Evolutionary conservation across 352 stramenopile species (phyloP).

Genomic region (Hyaloperonospora brassicae): DNA sequence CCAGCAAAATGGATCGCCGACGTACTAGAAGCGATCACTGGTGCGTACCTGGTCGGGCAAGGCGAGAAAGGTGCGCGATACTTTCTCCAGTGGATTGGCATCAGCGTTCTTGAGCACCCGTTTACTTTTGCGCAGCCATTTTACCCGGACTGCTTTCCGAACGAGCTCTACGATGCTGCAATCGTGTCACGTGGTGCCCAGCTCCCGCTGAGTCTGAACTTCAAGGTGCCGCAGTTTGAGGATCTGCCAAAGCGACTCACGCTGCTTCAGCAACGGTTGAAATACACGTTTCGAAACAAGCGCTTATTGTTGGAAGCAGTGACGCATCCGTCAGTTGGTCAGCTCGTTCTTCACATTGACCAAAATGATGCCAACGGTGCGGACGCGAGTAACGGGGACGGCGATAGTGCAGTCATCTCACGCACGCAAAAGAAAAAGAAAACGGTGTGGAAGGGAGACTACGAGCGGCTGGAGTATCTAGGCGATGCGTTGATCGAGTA

Average conservation of each 20-base stretch:
- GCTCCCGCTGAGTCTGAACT: constrained; percentile 35
- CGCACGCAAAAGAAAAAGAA: constrained; percentile 35
- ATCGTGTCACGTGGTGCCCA: constrained; percentile 18
- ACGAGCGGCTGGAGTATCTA: constrained; percentile 85
- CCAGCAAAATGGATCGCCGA: constrained; percentile 82
- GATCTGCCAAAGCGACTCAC: constrained; percentile 44
- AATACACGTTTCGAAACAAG: constrained; percentile 81
- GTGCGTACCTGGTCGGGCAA: constrained; percentile 64
- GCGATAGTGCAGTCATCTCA: constrained; percentile 19
- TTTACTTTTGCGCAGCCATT: constrained; percentile 39
- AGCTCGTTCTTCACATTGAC: constrained; percentile 44
- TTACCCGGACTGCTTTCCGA: constrained; percentile 64
- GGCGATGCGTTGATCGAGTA: constrained; percentile 87
- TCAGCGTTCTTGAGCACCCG: constrained; percentile 41
- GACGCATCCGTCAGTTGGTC: constrained; percentile 65
- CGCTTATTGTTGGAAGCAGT: constrained; percentile 66
- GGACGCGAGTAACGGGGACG: constrained; percentile 6
- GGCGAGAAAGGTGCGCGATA: constrained; percentile 65
- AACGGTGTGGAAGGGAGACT: constrained; percentile 68
- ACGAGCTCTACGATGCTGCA: constrained; percentile 41
- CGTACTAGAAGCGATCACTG: constrained; percentile 74
- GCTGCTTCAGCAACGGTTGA: constrained; percentile 63
- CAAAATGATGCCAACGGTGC: constrained; percentile 20
- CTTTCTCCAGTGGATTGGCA: constrained; percentile 72
- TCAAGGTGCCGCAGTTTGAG: constrained; percentile 49